These are phyloP conservation scores for Eutypa lata DNA, from an alignment of 2,329 filamentous ascomycete genomes.

Conservation along the genomic window DNA sequence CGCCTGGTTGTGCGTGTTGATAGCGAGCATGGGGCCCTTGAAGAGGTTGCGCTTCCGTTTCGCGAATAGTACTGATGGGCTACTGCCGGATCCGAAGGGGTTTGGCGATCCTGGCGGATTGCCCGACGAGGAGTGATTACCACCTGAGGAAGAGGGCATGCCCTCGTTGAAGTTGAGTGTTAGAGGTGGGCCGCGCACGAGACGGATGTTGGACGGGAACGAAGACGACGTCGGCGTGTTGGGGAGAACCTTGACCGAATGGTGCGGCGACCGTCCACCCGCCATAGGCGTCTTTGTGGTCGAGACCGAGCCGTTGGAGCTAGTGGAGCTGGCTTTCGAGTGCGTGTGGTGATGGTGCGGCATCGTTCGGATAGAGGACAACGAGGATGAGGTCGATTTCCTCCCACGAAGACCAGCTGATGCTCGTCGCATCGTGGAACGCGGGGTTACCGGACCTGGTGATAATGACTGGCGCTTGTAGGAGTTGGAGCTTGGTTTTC, in stretches of 20 bases:
- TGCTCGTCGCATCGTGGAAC: constrained; percentile 78
- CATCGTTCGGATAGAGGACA: constrained; percentile 89
- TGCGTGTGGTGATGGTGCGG: constrained; percentile 80
- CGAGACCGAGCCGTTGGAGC: constrained; percentile 72
- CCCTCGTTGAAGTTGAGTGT: constrained; percentile 57
- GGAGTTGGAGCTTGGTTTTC: constrained; percentile 37
- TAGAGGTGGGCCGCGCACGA: constrained; percentile 64
- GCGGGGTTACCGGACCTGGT: constrained; percentile 82
- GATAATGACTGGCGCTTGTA: constrained; percentile 78
- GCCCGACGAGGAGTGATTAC: constrained; percentile 14
- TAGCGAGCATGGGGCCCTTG: constrained; percentile 70
- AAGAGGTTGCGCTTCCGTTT: constrained; percentile 79
- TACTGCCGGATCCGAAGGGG: constrained; percentile 53
- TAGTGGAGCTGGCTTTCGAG: constrained; percentile 92
- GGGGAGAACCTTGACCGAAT: constrained; percentile 92
- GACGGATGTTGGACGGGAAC: constrained; percentile 82
- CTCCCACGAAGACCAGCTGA: constrained; percentile 82
- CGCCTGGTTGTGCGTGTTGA: constrained; percentile 33
- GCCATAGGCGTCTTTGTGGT: constrained; percentile 64
- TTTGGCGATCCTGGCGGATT: constrained; percentile 53
- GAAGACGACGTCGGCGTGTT: constrained; percentile 72
- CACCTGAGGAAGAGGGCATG: constrained; percentile 40
- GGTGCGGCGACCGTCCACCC: constrained; percentile 72
- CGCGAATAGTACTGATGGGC: constrained; percentile 64
- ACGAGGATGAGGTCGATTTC: constrained; percentile 93